A percentile compares a stretch with the other conserved stretches of the same genome.
Conservation (phyloP, 2,329 filamentous ascomycete genomes). For the Xylogone sp. region DNA sequence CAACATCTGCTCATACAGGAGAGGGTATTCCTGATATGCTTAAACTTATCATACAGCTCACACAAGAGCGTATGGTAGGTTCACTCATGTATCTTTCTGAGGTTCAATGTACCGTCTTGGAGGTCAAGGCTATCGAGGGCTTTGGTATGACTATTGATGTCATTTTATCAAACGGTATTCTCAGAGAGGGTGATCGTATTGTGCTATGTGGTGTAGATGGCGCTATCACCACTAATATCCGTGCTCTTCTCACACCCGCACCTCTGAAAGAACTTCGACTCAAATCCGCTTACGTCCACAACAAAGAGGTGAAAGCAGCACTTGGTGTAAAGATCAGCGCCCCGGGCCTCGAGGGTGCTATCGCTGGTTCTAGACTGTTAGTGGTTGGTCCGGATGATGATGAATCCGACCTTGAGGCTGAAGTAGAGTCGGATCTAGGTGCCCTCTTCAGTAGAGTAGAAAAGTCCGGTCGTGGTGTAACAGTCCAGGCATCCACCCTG, state of each 20-base stretch:
- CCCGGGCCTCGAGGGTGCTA: slow-evolving; percentile 91
- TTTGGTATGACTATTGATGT: slow-evolving; percentile 99
- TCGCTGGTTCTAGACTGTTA: slow-evolving; percentile 90
- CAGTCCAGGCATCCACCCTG: slow-evolving; percentile 93
- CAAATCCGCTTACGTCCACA: slow-evolving; percentile 95
- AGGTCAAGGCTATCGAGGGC: slow-evolving; percentile 98
- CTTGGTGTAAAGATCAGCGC: slow-evolving; percentile 98
- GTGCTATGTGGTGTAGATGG: slow-evolving; percentile 97
- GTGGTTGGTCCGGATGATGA: slow-evolving; percentile 95
- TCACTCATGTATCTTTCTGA: slow-evolving; percentile 98
- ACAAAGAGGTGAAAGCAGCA: slow-evolving; percentile 98
- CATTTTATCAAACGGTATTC: slow-evolving; percentile 90
- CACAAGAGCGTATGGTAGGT: slow-evolving; percentile 95
- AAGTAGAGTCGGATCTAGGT: slow-evolving; percentile 92
- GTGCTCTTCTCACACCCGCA: slow-evolving; percentile 88
- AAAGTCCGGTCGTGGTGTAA: slow-evolving; percentile 90
- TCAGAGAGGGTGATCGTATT: slow-evolving; percentile 90
- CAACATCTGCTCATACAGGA: slow-evolving; percentile 96
- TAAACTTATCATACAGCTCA: slow-evolving; percentile 87
- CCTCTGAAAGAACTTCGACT: slow-evolving; percentile 91
- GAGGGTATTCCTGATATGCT: slow-evolving; percentile 99
- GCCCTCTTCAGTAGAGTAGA: slow-evolving; percentile 88
- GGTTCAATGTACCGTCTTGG: slow-evolving; percentile 94
- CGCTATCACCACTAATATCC: slow-evolving; percentile 89
- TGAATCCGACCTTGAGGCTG: slow-evolving; percentile 93